Evolutionary conservation across 2,329 filamentous ascomycete species (phyloP), one percentile per base, ranked within the genome.

Genomic region (Cordyceps pruinosa): DNA sequence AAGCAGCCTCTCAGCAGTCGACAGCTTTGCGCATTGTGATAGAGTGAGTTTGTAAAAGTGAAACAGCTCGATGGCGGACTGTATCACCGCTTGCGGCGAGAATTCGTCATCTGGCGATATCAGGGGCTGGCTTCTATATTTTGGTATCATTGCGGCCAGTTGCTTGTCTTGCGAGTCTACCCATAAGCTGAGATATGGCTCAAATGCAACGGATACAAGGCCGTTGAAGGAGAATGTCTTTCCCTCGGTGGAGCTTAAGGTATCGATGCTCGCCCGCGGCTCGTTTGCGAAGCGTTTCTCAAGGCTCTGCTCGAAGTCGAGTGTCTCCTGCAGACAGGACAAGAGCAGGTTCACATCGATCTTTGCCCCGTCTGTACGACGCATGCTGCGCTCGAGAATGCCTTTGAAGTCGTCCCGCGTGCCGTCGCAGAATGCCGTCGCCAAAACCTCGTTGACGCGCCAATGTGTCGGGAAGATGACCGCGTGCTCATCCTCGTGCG

Each of bases 131-230:
- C 81, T 83, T 62, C 88, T 89, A 72, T 97, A 97, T 69, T 85
- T 90, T 0, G 91, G 91, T 61, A 99, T 89, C 73, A 97, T 84
- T 8, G 78, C 73, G 6, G 90, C 87, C 58, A 97, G 78, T 65
- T 96, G 87, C 71, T 86, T 93, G 72, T 97, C 93, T 71, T 97
- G 94, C 10, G 90, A 93, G 59, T 97, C 93, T 2, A 99, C 91
- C 94, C 94, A 99, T 4, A 99, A 76, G 68, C 90, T 96, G 62
- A 99, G 80, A 70, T 97, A 99, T 1, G 94, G 94, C 72, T 97
- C 94, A 67, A 99, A 99, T 1, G 94, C 94, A 61, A 95, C 90
- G 0, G 94, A 97, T 60, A 99, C 96, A 4, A 90, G 87, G 57
- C 96, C 90, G 56, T 89, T 88, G 70, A 97, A 97, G 56, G 83